Evolutionary conservation across 2,329 filamentous ascomycete genomes (phyloP).

Genomic region (Trichophyton mentagrophytes): DNA sequence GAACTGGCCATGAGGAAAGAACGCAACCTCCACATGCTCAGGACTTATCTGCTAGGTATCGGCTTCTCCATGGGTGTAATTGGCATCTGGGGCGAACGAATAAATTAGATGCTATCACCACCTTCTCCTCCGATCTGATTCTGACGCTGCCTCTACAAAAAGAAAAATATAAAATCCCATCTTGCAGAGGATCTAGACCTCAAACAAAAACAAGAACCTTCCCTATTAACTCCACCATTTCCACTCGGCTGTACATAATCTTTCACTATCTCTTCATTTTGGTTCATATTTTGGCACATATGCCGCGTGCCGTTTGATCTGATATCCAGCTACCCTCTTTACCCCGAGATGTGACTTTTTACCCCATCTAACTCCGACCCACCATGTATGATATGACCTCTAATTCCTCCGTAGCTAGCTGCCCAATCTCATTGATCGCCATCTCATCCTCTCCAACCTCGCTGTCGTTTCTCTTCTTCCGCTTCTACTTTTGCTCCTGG

Average conservation of each 20-base stretch:
- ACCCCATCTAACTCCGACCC: not conserved
- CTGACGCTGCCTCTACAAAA: not conserved
- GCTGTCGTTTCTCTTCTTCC: not conserved
- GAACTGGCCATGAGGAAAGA: slow-evolving; percentile 33
- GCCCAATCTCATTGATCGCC: not conserved
- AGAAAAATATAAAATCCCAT: not conserved
- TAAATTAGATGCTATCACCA: not conserved
- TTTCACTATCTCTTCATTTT: not conserved
- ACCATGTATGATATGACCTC: not conserved
- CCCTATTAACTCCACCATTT: not conserved
- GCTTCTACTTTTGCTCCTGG: not conserved
- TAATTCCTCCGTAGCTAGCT: not conserved
- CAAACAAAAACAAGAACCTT: not conserved
- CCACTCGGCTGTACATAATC: not conserved
- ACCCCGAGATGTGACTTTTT: not conserved
- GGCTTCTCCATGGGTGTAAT: slow-evolving; percentile 37
- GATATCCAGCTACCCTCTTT: not conserved
- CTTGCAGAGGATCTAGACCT: not conserved
- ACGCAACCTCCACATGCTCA: slow-evolving; percentile 26
- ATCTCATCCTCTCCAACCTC: no score
- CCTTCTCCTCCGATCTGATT: not conserved
- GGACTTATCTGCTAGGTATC: slow-evolving; percentile 29
- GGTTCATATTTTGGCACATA: not conserved
- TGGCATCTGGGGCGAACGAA: slow-evolving; percentile 37
- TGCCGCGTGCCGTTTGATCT: not conserved